Conservation (phyloP, 371 early-diverging fungal genomes). For the Nematocida sp. region DNA sequence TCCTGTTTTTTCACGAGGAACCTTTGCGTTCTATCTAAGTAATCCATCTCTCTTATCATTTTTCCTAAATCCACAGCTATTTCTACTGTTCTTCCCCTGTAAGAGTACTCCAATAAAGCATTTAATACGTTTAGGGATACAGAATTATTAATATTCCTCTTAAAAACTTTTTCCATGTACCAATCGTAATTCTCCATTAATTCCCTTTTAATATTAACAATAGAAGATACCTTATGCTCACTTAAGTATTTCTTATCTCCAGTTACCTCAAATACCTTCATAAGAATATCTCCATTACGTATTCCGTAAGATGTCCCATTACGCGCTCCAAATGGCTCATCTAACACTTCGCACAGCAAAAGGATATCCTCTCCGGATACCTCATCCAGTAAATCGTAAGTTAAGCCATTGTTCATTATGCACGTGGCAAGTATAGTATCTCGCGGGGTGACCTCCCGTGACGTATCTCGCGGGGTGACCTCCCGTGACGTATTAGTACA, state of each 20-base stretch:
- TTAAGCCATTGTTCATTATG: neutral
- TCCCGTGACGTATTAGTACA: neutral
- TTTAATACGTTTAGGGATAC: slow-evolving; percentile 27
- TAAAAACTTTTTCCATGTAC: slow-evolving; percentile 6
- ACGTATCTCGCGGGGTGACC: neutral
- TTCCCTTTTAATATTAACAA: slow-evolving; percentile 25
- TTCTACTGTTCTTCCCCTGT: slow-evolving; percentile 29
- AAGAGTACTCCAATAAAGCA: slow-evolving; percentile 25
- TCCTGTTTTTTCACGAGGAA: neutral
- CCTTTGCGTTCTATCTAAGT: neutral
- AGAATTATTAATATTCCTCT: neutral
- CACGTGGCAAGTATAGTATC: neutral
- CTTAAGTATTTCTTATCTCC: slow-evolving; percentile 21
- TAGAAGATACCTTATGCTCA: neutral
- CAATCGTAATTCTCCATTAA: slow-evolving; percentile 16
- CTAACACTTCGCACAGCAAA: slow-evolving; percentile 29
- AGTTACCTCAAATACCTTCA: slow-evolving; percentile 8
- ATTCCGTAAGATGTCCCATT: no score
- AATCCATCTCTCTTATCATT: slow-evolving; percentile 28
- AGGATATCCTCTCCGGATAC: neutral
- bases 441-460: neutral
- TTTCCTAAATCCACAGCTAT: slow-evolving; percentile 20
- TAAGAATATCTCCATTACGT: neutral
- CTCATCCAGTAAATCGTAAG: neutral
- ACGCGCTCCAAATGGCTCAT: no score